Base-by-base conservation (phyloP, 2,329 filamentous ascomycete species). In the Fusarium sp. region DNA sequence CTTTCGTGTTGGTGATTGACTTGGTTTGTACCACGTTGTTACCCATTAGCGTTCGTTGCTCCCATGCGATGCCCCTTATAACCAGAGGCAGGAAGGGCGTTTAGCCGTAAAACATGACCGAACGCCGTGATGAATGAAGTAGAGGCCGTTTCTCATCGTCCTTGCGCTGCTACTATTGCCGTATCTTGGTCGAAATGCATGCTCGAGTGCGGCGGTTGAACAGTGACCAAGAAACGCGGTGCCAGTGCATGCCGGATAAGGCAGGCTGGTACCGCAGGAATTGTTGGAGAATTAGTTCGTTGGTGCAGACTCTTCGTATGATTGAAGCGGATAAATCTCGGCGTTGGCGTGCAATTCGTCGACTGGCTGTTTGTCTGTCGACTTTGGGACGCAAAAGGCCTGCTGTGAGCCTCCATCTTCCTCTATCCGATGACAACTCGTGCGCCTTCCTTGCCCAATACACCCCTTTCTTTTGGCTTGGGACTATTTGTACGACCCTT, bases 381-480 rank as follows among this genome's bases (percentile, higher is more conserved):
- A 69, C 56, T 68, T 50, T 44, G 68, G 47, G 62, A 57, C 62
- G 56, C 50, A 62, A 70, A 65, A 60, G 65, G 60, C 62, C 65
- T 64, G 50, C 46, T 60, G 35, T 57, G 68, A 71, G 74, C 69
- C 65, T 59, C 55, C 33, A 65, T 65, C 75, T 56, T 54, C 56
- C 53, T 74, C 70, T 85, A 93, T 76, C 89, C 91, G 78, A 95
- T 92, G 62, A 95, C 89, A 72, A 94, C 91, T 79, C 96, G 88
- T 15, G 96, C 95, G 20, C 96, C 96, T 80, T 98, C 95, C 80
- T 98, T 98, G 63, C 96, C 96, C 65, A 99, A 80, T 12, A 99
- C 95, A 65, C 96, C 96, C 61, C 94, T 89, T 83, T 98, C 95
- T 81, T 94, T 95, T 31, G 95, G 95, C 84, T 97, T 98, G 3